Base-by-base conservation (phyloP, 75 land plant species). In the Selaginella moellendorffii region DNA sequence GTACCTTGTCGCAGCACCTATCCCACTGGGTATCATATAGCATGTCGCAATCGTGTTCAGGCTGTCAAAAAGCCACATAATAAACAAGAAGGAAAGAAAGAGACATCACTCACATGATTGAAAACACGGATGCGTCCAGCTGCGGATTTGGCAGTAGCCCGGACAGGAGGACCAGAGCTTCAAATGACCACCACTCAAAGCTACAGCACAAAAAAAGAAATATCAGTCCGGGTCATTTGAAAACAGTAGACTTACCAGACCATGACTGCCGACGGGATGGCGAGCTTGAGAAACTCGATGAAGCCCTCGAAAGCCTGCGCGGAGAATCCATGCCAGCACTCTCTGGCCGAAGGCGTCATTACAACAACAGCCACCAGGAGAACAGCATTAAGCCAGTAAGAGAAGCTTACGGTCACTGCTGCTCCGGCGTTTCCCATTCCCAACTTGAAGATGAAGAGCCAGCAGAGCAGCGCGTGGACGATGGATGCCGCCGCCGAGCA, bases 371-470 rank as follows among this genome's bases (percentile, higher is more conserved):
- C 10, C 0, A 54, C 27, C 19, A 75, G 66, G 23, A 72, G 29
- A 2, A 77, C 0, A 27, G 79, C 82, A 76, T 82, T 87, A n/a
- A 74, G 36, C 93, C 85, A 90, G 31, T 74, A 71, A 1, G 88
- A 87, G 1, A 84, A 71, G 53, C 76, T 61, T 28, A 67, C 80
- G 12, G 88, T 79, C 28, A 87, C 22, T 0, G 97, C 92, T 19
- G 97, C 92, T 21, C 97, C 97, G 72, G 28, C 70, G 68, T 30
- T 70, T 19, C 93, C 97, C n/a, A 90, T 63, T 0, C 83, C 83
- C 42, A 71, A 70, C 66, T 82, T 82, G 59, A 69, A 80, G 14
- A 90, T 80, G 54, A 87, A 24, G 20, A 66, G 0, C 84, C 85
- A 90, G 30, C 86, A 87, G 8, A 87, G 31, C 0, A 81, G 73